These are phyloP conservation scores for Pulicaria dysenterica DNA, from an alignment of 129 eudicot genomes.

Conservation along the genomic window DNA sequence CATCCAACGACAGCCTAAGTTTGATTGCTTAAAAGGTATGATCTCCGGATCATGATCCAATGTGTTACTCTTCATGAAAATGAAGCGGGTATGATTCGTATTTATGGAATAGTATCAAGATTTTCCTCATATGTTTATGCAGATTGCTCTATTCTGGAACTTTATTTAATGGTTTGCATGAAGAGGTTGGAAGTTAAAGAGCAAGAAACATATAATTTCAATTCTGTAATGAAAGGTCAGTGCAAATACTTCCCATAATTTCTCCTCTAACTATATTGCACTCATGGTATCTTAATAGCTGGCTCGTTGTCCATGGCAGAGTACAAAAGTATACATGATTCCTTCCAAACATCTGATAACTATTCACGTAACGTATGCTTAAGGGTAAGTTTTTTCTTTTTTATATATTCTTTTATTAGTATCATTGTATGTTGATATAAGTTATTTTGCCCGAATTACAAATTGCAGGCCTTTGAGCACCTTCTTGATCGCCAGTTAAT, in stretches of 20 bases:
- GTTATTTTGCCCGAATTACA: neutral
- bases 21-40: constrained; percentile 78
- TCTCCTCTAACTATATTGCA: neutral
- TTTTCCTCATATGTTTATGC: constrained; percentile 18
- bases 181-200: constrained; percentile 82
- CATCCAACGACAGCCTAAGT: constrained; percentile 79
- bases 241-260: neutral
- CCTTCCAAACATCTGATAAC: constrained; percentile 63
- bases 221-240: constrained; percentile 86
- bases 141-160: constrained; percentile 92
- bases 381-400: constrained; percentile 51
- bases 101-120: neutral
- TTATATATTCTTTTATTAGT: neutral
- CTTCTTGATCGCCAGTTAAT: constrained; percentile 71
- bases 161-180: constrained; percentile 91
- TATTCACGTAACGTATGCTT: constrained; percentile 77
- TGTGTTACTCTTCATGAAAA: too few species aligned
- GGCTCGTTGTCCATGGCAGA: constrained; percentile 45
- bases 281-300: neutral
- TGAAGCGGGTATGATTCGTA: neutral
- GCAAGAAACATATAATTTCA: constrained; percentile 71
- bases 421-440: neutral
- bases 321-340: constrained; percentile 74
- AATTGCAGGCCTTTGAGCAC: constrained; percentile 88
- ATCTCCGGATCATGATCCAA: neutral